Base-by-base conservation (phyloP, 2,329 filamentous ascomycete species). In the Botrytis tulipae region DNA sequence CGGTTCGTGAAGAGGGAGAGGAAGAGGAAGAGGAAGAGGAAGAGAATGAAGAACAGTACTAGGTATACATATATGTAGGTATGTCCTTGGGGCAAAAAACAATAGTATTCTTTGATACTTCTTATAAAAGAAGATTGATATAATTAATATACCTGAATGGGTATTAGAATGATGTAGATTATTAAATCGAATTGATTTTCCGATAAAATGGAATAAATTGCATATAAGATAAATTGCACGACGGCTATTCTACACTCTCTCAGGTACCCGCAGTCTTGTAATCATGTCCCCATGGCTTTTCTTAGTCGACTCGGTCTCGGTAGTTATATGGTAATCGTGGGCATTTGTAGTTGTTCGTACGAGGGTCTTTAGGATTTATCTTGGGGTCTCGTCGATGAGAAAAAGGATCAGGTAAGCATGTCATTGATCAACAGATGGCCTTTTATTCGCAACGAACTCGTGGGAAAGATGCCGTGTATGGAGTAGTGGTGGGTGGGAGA, bases 351-450 rank as follows among this genome's bases (percentile, higher is more conserved):
- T 6, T 25, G 9, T 42, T 42, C 8, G 60, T 42, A 12, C 25
- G 35, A 40, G 60, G 60, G 12, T 61, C 32, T 61, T 22, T 12
- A 0, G 22, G 12, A 40, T 16, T n/a, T 16, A 1, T 42, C 22
- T 63, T n/a, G 60, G 37, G 60, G 60, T 60, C 29, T 12, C 12
- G 42, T 48, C n/a, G 44, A 44, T 46, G 40, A 63, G 40, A 44
- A 44, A 44, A 32, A 14, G 9, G 65, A 67, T 40, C 65, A 67
- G 32, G 35, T 54, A 67, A 67, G 46, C 65, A 54, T 61, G 32
- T 37, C 66, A 57, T 37, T 57, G 66, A 68, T 57, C 66, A 68
- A 57, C n/a, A 68, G 48, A 51, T 37, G 66, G 9, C 37, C 66
- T 57, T 68, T 57, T 8, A 57, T 68, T 57, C 18, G 35, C n/a